Conservation (phyloP, 2,329 filamentous ascomycete genomes). For the Thielaviopsis musarum region DNA sequence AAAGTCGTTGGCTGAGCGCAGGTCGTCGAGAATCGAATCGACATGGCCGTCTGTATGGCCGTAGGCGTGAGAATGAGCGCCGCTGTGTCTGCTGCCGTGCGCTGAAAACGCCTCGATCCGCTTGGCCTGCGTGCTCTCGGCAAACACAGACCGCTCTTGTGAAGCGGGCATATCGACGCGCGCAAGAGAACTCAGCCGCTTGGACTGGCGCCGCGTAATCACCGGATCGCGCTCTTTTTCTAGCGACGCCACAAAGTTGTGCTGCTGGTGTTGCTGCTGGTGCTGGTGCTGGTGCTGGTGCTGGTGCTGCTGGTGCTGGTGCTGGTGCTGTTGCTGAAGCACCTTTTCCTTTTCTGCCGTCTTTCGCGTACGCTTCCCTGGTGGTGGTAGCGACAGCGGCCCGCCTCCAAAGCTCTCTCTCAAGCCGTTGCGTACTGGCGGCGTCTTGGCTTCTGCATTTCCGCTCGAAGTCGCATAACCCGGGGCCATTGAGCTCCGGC, state of each 20-base stretch:
- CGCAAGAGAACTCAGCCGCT: constrained; percentile 81
- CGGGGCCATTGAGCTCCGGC: constrained; percentile 49
- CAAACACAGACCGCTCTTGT: constrained; percentile 65
- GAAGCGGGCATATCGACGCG: constrained; percentile 74
- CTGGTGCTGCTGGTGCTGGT: not conserved
- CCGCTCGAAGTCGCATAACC: constrained; percentile 18
- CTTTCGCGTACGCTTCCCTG: constrained; percentile 34
- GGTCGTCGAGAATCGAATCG: constrained; percentile 52
- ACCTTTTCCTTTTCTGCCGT: constrained; percentile 22
- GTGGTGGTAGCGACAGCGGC: constrained; percentile 20
- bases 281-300: constrained; percentile 14
- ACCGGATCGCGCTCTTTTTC: constrained; percentile 47
- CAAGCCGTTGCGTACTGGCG: constrained; percentile 52
- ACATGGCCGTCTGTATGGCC: constrained; percentile 44
- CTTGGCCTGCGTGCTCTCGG: constrained; percentile 42
- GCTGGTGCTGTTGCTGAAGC: not conserved
- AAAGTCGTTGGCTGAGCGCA: constrained; percentile 43
- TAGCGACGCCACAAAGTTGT: constrained; percentile 47
- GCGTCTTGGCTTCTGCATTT: constrained; percentile 52
- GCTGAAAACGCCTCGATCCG: constrained; percentile 61
- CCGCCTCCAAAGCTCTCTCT: constrained; percentile 60
- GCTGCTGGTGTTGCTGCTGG: constrained; percentile 9
- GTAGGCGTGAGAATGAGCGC: constrained; percentile 27
- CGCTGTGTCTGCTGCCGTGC: constrained; percentile 45
- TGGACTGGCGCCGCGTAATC: constrained; percentile 41